Percentiles rank a stretch among this genome's conserved stretches.
Evolutionary conservation across 1,284 basidiomycete genomes (phyloP).

Genomic region (Cutaneotrichosporon sp.): DNA sequence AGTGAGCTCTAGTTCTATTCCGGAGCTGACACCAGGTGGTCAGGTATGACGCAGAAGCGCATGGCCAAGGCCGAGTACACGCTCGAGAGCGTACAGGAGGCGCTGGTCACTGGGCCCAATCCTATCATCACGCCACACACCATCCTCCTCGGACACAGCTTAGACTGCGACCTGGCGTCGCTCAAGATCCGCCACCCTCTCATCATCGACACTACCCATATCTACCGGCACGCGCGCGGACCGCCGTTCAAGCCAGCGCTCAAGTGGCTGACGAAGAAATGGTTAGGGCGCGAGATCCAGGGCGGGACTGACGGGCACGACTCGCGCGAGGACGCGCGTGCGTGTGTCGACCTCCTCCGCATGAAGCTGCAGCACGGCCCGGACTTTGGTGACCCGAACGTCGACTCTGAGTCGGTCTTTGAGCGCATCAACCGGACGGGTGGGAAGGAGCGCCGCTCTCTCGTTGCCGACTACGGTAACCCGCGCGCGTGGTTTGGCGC

Average conservation of each 20-base stretch:
- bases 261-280: constrained; percentile 87
- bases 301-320: constrained; percentile 73
- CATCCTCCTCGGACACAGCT: constrained; percentile 87
- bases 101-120: constrained; percentile 60
- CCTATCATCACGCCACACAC: constrained; percentile 62
- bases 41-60: constrained; percentile 77
- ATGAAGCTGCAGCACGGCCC: constrained; percentile 75
- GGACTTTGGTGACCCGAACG: constrained; percentile 75
- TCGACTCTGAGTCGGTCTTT: constrained; percentile 80
- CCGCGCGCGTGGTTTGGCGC: constrained; percentile 74
- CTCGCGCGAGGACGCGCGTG: constrained; percentile 84
- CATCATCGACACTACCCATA: constrained; percentile 83
- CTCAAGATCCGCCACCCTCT: constrained; percentile 77
- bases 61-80: constrained; percentile 70
- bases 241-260: constrained; percentile 85
- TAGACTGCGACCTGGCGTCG: constrained; percentile 83
- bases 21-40: constrained; percentile 62
- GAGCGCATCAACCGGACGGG: constrained; percentile 66
- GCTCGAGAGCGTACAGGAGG: constrained; percentile 69
- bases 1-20: constrained; percentile 54
- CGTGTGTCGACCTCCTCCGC: constrained; percentile 75
- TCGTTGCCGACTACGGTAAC: constrained; percentile 81
- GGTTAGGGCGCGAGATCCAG: constrained; percentile 83
- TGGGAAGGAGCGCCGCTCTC: constrained; percentile 58
- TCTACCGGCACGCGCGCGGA: constrained; percentile 85